Evolutionary conservation across 2,329 filamentous ascomycete genomes (phyloP), one percentile per base, ranked within the genome.

Genomic region (Cercospora janseana): DNA sequence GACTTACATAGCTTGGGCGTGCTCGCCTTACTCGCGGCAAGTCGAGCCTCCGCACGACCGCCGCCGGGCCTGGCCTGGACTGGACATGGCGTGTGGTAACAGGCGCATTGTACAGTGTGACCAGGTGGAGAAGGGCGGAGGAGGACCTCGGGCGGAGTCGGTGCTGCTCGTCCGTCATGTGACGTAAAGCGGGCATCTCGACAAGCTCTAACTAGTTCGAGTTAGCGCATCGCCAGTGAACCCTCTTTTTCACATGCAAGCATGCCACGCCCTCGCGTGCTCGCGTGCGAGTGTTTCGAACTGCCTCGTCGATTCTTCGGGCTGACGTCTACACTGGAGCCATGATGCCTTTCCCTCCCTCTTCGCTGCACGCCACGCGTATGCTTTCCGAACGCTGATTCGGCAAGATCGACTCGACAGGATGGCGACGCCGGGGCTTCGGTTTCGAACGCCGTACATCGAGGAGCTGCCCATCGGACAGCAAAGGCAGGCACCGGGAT

Each of bases 391-490:
- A 20, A 15, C 26, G 23, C 26, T 40, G 35, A 40, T 23, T 15
- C 18, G 40, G 35, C 51, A 28, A 40, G 18, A 31, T 13, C 29
- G 44, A 31, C 18, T 21, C 28, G 43, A 32, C 31, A 13, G 34
- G 23, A 45, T 45, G 38, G 46, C 51, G 21, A 49, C 51, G 23
- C 55, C 58, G 41, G 55, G 61, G 12, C 56, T 67, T 8, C 61
- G 64, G 13, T 67, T 67, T 50, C 60, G 61, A 12, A 84, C 83
- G 78, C 80, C 80, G 60, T 86, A 87, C 62, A 88, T 97, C 62
- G 84, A 94, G 70, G 86, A 95, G 61, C 75, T 96, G 50, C 87
- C 88, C 27, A 74, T 73, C 51, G 83, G 81, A 64, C 75, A 82
- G 21, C 64, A 65, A 13, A 82, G 82, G 54, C 83, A 82, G 12